Base-by-base conservation (phyloP, 1,139 yeast genomes). In the Blastobotrys ciferrii region DNA sequence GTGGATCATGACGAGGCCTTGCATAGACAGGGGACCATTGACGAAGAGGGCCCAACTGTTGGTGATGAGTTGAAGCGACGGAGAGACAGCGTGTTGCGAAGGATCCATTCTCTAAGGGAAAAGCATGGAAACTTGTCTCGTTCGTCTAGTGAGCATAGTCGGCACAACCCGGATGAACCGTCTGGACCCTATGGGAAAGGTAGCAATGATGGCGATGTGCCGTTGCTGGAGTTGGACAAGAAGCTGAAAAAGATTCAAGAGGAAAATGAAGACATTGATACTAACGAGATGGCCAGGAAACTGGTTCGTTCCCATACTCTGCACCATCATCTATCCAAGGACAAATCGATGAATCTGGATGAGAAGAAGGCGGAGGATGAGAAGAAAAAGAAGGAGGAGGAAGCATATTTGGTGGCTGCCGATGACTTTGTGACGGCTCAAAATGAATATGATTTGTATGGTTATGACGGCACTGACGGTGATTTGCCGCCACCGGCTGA, bases 281-380 rank as follows among this genome's bases (percentile, higher is more conserved):
- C 58, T 5, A 51, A 56, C 20, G 56, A 56, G 15, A 53, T 51
- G 6, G 64, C 64, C 15, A 53, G 54, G 37, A 46, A 54, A 31
- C 52, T 61, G 32, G 65, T 61, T 13, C 54, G 62, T 9, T 50
- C 53, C 13, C 63, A 62, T 42, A 56, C 61, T 2, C 28, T 30
- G 19, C 35, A 43, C 6, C 45, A 31, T 37, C 20, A n/a, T 2
- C 46, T 32, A 4, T 13, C 32, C 15, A 31, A 36, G 11, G 30
- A 28, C 33, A 6, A 37, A 9, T 40, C 33, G 4, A 30, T 30
- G 25, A 32, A 9, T 19, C 11, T 18, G 5, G 19, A 32, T 14
- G 31, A 15, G 11, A 28, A 31, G 11, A 13, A 23, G 6, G 33
- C 13, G 13, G 33, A 14, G n/a, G 37, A 25, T 2, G 15, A 36